Conservation (phyloP, 768 basidiomycete genomes). For the Mycena galericulata region DNA sequence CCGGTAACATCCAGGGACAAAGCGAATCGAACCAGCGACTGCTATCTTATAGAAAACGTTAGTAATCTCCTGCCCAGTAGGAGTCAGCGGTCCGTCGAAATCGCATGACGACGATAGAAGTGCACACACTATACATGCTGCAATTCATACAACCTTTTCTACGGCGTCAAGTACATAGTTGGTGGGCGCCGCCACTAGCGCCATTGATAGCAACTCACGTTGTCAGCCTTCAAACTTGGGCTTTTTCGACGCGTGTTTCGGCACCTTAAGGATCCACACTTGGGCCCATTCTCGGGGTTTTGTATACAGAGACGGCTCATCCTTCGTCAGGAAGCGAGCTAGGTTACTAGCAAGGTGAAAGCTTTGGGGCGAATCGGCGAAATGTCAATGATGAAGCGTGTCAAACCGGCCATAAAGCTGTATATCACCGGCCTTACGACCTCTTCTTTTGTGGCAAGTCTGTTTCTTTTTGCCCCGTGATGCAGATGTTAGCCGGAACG, state of each 20-base stretch:
- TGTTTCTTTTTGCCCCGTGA: background rate
- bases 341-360: background rate
- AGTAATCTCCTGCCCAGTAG: background rate
- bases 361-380: background rate
- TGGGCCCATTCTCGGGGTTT: background rate
- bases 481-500: too few species aligned
- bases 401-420: background rate
- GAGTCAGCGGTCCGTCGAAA: background rate
- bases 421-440: background rate
- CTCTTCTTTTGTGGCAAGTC: background rate
- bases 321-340: background rate
- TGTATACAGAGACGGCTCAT: background rate
- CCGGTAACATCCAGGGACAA: too few species aligned
- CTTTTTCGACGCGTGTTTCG: background rate
- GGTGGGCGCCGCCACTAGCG: conserved; percentile 5
- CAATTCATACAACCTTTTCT: conserved; percentile 6
- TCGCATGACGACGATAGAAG: conserved; percentile 5
- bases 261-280: background rate
- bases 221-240: conserved; percentile 3
- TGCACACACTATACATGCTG: background rate
- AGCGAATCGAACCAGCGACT: too few species aligned
- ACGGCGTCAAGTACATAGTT: background rate
- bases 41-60: too few species aligned
- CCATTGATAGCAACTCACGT: conserved; percentile 2
- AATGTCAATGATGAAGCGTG: background rate